Base-by-base conservation (phyloP, 1,139 yeast genomes). In the Kodamaea ohmeri region DNA sequence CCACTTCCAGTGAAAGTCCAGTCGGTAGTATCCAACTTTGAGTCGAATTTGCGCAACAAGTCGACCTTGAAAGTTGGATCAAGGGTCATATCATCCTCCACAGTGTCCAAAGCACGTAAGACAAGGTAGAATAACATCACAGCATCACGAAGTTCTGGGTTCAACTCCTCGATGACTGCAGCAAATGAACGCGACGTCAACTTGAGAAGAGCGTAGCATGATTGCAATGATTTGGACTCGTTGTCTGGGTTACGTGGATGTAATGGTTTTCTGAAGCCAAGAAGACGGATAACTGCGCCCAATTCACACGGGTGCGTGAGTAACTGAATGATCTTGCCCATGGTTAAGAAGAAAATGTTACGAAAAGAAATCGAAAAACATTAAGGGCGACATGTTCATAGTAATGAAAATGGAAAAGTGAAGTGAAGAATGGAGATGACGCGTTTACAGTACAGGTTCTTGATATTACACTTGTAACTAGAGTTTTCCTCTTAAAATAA, bases 11-110 rank as follows among this genome's bases (percentile, higher is more conserved):
- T 63, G 57, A 87, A 92, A 0, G 87, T 82, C 95, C 97, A 92
- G 48, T 81, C 88, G 22, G 71, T 67, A 6, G 76, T 61, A 34
- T 69, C 64, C 47, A 92, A 71, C 47, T 83, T 79, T 24, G 73
- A 63, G 55, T 81, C 71, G 60, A 94, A 94, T 2, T 59, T 52
- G 45, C 94, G 75, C 49, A 94, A 72, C 42, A 90, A 58, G 1
- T 95, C 90, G 19, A 89, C 68, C 62, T 92, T 92, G 43, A 77
- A 54, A 16, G 72, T 71, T 6, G 87, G 80, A 42, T 78, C 81
- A 41, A 94, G 65, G 7, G 92, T 75, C 95, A 90, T 92, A 57
- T 94, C 99, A 61, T 94, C 99, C 61, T 94, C 99, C 42, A 94
- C 75, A 2, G 99, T 94, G 58, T 94, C 99, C 53, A 94, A 75